phyloP scores from a whole-genome alignment of 2,329 filamentous ascomycete species.

The Exophiala sp. region DNA sequence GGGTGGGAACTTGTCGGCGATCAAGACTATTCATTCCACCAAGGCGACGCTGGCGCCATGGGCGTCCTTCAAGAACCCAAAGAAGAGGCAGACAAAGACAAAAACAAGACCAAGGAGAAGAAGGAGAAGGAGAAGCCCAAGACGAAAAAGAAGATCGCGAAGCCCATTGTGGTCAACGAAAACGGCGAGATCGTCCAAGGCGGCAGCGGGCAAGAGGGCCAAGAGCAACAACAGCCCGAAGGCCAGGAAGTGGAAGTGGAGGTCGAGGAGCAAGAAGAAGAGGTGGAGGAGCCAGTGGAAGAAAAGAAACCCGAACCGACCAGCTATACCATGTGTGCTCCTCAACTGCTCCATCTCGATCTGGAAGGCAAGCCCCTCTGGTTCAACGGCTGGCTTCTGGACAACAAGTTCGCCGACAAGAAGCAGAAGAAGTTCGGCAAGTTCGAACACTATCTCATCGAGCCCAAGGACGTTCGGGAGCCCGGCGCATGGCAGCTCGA shows the following conservation, averaged over 20 bases:
- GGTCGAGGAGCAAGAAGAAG: neutral
- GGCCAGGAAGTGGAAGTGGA: slow-evolving; percentile 2
- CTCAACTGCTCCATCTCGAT: slow-evolving; percentile 44
- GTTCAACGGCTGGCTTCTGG: slow-evolving; percentile 44
- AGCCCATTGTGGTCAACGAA: neutral
- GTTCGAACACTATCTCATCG: slow-evolving; percentile 33
- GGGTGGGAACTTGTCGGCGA: slow-evolving; percentile 45
- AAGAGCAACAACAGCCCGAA: neutral
- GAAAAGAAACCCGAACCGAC: slow-evolving; percentile 5
- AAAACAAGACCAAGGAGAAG: slow-evolving; percentile 5
- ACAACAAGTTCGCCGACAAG: slow-evolving; percentile 40
- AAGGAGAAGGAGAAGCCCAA: slow-evolving; percentile 16
- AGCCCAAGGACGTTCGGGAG: slow-evolving; percentile 25
- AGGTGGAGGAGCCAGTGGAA: neutral
- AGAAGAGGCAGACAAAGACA: slow-evolving; percentile 17
- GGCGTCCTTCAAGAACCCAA: slow-evolving; percentile 15
- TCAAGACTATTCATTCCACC: slow-evolving; percentile 41
- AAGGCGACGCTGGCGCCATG: slow-evolving; percentile 34
- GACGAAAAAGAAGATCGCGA: neutral
- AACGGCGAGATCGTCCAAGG: neutral
- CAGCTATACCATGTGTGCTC: slow-evolving; percentile 39
- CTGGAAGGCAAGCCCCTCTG: slow-evolving; percentile 39
- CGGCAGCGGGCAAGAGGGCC: neutral
- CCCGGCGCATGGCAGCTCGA: slow-evolving; percentile 28
- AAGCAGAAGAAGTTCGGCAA: slow-evolving; percentile 34